phyloP scores from a whole-genome alignment of 768 basidiomycete species.

The Mycena amicta region DNA sequence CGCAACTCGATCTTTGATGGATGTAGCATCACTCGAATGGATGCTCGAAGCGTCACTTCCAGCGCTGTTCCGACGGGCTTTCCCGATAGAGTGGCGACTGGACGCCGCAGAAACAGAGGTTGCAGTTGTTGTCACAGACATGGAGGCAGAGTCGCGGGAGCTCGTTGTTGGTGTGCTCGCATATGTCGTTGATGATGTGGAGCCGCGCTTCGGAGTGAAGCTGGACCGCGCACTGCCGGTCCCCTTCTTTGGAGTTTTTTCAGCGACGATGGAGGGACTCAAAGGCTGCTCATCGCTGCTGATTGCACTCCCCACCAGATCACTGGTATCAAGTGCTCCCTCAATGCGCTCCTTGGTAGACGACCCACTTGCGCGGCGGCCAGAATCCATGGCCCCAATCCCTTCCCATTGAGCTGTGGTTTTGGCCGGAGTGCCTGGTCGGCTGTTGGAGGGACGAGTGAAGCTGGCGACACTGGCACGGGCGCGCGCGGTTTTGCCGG shows the following conservation, averaged over 20 bases:
- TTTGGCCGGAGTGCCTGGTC: constrained; percentile 76
- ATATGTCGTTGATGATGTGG: constrained; percentile 87
- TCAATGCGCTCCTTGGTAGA: constrained; percentile 46
- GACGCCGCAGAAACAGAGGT: constrained; percentile 77
- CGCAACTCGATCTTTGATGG: constrained; percentile 69
- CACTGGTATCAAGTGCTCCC: constrained; percentile 41
- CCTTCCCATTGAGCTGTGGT: constrained; percentile 78
- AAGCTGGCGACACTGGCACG: constrained; percentile 78
- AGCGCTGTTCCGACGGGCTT: constrained; percentile 77
- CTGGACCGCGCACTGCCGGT: constrained; percentile 64
- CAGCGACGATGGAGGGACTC: constrained; percentile 44
- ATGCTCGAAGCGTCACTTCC: constrained; percentile 83
- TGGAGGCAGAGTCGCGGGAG: constrained; percentile 84
- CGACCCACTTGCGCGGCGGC: constrained; percentile 39
- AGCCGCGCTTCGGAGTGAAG: constrained; percentile 85
- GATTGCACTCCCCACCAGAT: constrained; percentile 44
- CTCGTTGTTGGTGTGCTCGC: constrained; percentile 77
- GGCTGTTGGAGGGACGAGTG: constrained; percentile 66
- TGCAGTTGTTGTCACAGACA: constrained; percentile 75
- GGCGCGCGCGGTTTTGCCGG: constrained; percentile 73
- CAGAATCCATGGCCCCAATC: constrained; percentile 43
- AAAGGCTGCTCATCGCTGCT: constrained; percentile 63
- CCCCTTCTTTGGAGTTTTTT: constrained; percentile 72
- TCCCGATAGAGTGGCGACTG: constrained; percentile 70
- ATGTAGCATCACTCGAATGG: constrained; percentile 66